These are phyloP conservation scores for Ustilago loliicola DNA, from an alignment of 1,284 basidiomycete species.

Conservation along the genomic window DNA sequence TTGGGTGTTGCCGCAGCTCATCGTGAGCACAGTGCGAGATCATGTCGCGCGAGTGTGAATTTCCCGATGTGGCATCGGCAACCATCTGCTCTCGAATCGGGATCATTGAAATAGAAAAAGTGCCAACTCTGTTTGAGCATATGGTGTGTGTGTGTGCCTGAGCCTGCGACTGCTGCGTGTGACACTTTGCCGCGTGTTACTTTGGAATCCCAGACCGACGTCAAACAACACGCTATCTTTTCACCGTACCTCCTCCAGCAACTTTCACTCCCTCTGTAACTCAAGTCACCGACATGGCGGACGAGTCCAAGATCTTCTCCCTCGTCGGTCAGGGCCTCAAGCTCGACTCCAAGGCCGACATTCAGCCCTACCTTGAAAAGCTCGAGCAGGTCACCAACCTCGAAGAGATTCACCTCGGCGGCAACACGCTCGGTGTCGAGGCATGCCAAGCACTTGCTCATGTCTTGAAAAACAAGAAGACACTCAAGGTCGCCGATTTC, in stretches of 20 bases:
- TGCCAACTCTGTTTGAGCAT: not conserved
- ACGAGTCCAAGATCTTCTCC: conserved; percentile 49
- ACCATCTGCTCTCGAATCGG: not conserved
- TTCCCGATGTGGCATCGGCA: conserved; percentile 3
- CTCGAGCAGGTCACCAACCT: conserved; percentile 78
- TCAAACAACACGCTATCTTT: conserved; percentile 9
- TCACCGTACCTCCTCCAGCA: not conserved
- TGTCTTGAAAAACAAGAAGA: conserved; percentile 80
- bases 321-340: conserved; percentile 76
- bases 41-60: conserved; percentile 32
- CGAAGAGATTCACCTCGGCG: conserved; percentile 89
- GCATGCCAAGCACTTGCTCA: conserved; percentile 88
- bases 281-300: conserved; percentile 24
- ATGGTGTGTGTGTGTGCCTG: not conserved
- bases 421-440: conserved; percentile 95
- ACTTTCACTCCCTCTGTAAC: not conserved
- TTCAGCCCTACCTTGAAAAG: conserved; percentile 77
- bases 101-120: conserved; percentile 13
- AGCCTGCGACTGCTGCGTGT: not conserved
- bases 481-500: conserved; percentile 89
- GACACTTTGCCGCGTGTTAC: conserved; percentile 1
- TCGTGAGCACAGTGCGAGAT: conserved; percentile 3
- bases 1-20: conserved; percentile 40
- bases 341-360: conserved; percentile 83
- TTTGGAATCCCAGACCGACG: not conserved